Evolutionary conservation across 306 rosid species (phyloP).

Genomic region (Quillaja saponaria): DNA sequence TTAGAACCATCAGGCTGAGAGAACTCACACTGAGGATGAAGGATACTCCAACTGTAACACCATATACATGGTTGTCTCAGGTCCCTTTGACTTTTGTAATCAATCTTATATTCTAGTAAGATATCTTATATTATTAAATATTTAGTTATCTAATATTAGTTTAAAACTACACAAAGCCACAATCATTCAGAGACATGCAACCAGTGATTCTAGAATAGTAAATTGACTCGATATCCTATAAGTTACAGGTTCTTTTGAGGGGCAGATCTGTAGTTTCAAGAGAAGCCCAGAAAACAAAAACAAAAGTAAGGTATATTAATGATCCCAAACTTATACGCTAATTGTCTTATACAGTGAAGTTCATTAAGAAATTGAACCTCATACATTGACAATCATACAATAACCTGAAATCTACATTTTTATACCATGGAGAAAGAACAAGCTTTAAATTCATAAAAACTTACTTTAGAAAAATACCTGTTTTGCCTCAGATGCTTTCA

Average conservation of each 20-base stretch:
- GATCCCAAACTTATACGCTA: not conserved
- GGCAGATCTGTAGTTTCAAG: too few relatives aligned
- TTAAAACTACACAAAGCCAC: too few relatives aligned
- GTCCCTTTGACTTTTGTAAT: too few relatives aligned
- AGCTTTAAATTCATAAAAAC: conserved; percentile 21
- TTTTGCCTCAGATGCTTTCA: conserved; percentile 64
- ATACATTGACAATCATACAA: not conserved
- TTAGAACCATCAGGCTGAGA: not conserved
- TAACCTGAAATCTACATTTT: conserved; percentile 6
- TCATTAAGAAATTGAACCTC: conserved; percentile 15
- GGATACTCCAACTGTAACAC: not conserved
- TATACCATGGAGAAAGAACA: conserved; percentile 14
- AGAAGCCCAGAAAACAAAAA: not conserved
- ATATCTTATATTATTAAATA: too few relatives aligned
- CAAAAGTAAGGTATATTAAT: too few relatives aligned
- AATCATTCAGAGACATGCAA: too few relatives aligned
- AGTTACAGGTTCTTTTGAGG: too few relatives aligned
- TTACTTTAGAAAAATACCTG: conserved; percentile 49
- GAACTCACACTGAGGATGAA: too few relatives aligned
- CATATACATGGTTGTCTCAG: not conserved
- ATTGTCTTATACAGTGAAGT: not conserved
- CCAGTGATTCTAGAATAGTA: too few relatives aligned
- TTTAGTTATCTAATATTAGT: too few relatives aligned
- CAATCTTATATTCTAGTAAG: too few relatives aligned
- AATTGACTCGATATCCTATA: too few relatives aligned